Base-by-base conservation (phyloP, 192 early-diverging fungal species). In the Polychytrium aggregatum region DNA sequence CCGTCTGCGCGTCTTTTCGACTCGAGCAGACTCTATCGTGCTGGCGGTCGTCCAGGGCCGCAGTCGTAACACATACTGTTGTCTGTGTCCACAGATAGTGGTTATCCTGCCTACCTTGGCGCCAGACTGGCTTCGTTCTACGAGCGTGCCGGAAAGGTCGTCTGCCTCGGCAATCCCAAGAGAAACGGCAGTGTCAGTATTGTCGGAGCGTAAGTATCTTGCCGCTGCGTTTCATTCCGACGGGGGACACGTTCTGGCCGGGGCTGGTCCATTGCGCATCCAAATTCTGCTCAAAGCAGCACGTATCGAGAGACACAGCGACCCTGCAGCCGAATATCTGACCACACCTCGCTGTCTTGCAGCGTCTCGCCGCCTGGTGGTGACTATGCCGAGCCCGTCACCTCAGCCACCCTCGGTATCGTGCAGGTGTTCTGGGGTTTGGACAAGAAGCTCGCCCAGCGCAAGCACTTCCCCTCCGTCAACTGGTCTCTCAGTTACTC, bases 381-480 rank as follows among this genome's bases (percentile, higher is more conserved):
- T 74, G 96, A 99, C 67, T 97, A 95, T 65, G 92, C 95, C 41
- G 96, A 99, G 71, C 93, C 96, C 25, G 96, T 99, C 20, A 99
- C 96, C 16, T 70, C 86, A 21, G 83, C 96, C 13, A 99, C 96
- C 1, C 74, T 99, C 42, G 79, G 92, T 72, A 99, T 99, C 71
- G 96, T 99, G 2, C 96, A 99, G 65, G 96, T 99, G 41, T 99
- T 99, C 81, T 99, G 96, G 96, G 96, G 93, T 63, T 65, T 99
- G 50, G 96, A 99, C 74, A 99, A 99, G 81, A 99, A 99, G 74
- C 74, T 99, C 31, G 96, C 96, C 6, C 96, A 99, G 68, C 84
- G 96, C 60, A 99, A 99, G 78, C 96, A 99, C 72, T 99, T 99
- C 81, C 96, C 96, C 2, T 97, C 94, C 14, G 91, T 99, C 57